Evolutionary conservation across 192 early-diverging fungal species (phyloP), one percentile per base, ranked within the genome.

Genomic region (Jimgerdemannia flammicorona): DNA sequence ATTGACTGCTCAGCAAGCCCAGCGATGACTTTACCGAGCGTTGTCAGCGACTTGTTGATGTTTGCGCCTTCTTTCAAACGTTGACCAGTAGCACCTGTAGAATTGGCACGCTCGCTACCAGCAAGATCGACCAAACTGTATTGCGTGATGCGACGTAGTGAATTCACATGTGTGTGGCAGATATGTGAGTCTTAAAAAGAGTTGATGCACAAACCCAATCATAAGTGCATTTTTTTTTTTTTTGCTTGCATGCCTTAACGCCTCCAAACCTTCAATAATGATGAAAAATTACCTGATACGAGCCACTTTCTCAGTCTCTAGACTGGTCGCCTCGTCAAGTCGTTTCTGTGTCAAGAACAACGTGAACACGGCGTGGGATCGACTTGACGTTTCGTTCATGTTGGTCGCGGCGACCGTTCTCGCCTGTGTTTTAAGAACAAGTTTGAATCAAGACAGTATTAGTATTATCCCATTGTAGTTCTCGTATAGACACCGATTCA

Each of bases 11-110:
- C 95, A 19, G 95, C 94, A 44, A 98, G 82, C 20, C 92, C 92
- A 3, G 94, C 93, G 44, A 98, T 98, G 59, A 98, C 97, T 77
- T 98, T 98, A 4, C 97, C 97, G 43, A 98, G 83, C 0, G 95
- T 93, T 0, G 95, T 95, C 40, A 98, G 81, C 10, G 93, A 95
- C 77, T 94, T 93, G 84, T 98, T 98, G 86, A 98, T 98, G 66
- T 95, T 95, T 11, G 94, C 94, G 40, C 95, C 97, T 83, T 98
- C 97, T 74, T 93, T 95, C 9, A 97, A 78, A 9, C 96, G 87
- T 67, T 81, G 78, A 3, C 97, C 97, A 0, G 93, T 93, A 0
- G 94, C 94, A 74, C 92, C 92, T 4, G 97, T 96, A 43, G 91
- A 80, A 75, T 93, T 91, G 3, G 95, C 94, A 19, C 97, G 90